Evolutionary conservation across 805 yeast species (phyloP).

Genomic region (Wickerhamiella siamensis): DNA sequence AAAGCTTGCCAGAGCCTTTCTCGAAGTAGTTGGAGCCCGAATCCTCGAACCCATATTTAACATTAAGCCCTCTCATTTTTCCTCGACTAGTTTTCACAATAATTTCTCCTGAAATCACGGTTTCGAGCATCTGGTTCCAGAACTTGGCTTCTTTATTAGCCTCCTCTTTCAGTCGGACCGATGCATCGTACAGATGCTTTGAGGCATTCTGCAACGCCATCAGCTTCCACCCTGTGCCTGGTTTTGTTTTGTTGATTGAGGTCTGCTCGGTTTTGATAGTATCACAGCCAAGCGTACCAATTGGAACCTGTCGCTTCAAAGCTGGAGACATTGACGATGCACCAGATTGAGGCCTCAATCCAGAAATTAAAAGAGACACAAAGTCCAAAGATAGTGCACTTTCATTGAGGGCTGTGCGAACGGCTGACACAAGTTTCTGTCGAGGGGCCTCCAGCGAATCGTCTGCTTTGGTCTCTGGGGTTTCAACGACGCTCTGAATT

Average conservation of each 20-base stretch:
- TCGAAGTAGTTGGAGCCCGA: slow-evolving; percentile 70
- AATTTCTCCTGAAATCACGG: slow-evolving; percentile 38
- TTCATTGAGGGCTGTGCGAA: slow-evolving; percentile 63
- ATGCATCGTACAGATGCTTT: slow-evolving; percentile 36
- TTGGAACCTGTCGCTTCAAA: slow-evolving; percentile 16
- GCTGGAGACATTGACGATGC: slow-evolving; percentile 54
- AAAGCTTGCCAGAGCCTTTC: slow-evolving; percentile 47
- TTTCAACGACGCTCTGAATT: slow-evolving; percentile 19
- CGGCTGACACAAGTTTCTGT: slow-evolving; percentile 15
- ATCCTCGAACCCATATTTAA: slow-evolving; percentile 83
- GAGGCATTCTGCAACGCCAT: slow-evolving; percentile 49
- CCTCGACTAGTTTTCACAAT: slow-evolving; percentile 53
- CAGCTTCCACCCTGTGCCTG: slow-evolving; percentile 75
- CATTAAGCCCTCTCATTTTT: slow-evolving; percentile 46
- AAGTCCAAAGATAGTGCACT: slow-evolving; percentile 79
- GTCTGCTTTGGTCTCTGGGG: slow-evolving; percentile 16
- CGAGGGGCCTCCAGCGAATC: slow-evolving; percentile 20
- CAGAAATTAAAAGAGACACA: slow-evolving; percentile 66
- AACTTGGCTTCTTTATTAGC: slow-evolving; percentile 48
- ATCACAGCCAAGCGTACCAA: slow-evolving; percentile 24
- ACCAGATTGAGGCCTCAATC: slow-evolving; percentile 74
- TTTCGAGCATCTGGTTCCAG: slow-evolving; percentile 41
- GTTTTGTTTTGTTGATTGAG: slow-evolving; percentile 13
- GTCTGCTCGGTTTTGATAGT: slow-evolving; percentile 9
- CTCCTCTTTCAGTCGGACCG: slow-evolving; percentile 38